Evolutionary conservation across 208 protist species (phyloP).

Genomic region (Wallacemonas collosoma): DNA sequence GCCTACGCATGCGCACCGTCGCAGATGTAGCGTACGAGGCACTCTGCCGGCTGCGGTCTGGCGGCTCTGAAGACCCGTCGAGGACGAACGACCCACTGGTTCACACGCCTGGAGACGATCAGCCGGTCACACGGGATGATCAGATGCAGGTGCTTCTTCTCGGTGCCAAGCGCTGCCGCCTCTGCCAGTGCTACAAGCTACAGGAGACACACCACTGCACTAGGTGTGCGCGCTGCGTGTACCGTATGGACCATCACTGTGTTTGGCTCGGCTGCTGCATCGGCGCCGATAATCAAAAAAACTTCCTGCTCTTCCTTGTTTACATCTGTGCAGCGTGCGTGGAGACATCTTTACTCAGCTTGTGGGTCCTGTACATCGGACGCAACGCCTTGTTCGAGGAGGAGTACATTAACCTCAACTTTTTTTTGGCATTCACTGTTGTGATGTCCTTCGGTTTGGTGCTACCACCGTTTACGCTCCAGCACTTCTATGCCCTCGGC

Average conservation of each 20-base stretch:
- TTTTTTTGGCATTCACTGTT: constrained; percentile 20
- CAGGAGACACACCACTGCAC: constrained; percentile 83
- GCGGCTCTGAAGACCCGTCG: neutral
- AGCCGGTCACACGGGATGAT: constrained; percentile 19
- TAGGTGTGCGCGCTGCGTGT: constrained; percentile 74
- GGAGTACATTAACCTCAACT: neutral
- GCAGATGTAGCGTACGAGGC: constrained; percentile 43
- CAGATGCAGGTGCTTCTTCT: constrained; percentile 65
- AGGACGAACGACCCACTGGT: constrained; percentile 17
- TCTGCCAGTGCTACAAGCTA: constrained; percentile 74
- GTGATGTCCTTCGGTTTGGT: constrained; percentile 14
- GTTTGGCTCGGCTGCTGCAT: constrained; percentile 81
- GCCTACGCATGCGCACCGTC: constrained; percentile 33
- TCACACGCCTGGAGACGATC: neutral
- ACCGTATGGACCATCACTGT: constrained; percentile 80
- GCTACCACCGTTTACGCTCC: constrained; percentile 17
- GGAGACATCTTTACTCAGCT: neutral
- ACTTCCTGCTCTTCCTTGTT: constrained; percentile 66
- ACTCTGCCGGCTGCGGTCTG: constrained; percentile 16
- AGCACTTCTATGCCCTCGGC: constrained; percentile 15
- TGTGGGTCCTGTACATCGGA: constrained; percentile 4
- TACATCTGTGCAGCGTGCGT: constrained; percentile 23
- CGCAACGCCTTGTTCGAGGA: constrained; percentile 1
- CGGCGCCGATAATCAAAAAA: constrained; percentile 78
- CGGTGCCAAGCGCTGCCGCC: constrained; percentile 48